A percentile compares a stretch with the other conserved stretches of the same genome.
Evolutionary conservation across 2,329 filamentous ascomycete genomes (phyloP).

Genomic region (Pseudogymnoascus sp.): DNA sequence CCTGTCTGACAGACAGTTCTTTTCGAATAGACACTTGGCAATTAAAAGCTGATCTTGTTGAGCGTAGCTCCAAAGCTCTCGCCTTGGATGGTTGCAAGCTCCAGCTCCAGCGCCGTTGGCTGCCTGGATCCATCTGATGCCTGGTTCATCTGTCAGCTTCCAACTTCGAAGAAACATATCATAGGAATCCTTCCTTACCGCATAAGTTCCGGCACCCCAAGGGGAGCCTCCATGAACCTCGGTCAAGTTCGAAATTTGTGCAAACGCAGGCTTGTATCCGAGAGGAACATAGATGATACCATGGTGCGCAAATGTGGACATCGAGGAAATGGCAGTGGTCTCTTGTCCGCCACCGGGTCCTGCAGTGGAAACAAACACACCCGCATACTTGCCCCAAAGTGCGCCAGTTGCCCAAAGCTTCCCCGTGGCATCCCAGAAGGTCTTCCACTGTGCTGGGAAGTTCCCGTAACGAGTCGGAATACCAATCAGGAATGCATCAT

Average conservation of each 20-base stretch:
- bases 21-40: neutral
- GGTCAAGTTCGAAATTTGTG: conserved; percentile 57
- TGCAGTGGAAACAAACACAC: conserved; percentile 83
- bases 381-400: conserved; percentile 82
- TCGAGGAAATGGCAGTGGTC: conserved; percentile 68
- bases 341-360: conserved; percentile 87
- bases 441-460: conserved; percentile 94
- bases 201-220: conserved; percentile 92
- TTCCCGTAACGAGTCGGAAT: conserved; percentile 96
- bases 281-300: conserved; percentile 95
- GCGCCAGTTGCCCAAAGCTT: conserved; percentile 68
- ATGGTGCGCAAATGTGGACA: conserved; percentile 87
- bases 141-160: conserved; percentile 27
- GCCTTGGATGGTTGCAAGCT: conserved; percentile 76
- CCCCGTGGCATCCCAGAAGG: conserved; percentile 83
- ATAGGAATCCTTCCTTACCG: conserved; percentile 39
- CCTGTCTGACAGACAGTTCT: neutral
- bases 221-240: conserved; percentile 82
- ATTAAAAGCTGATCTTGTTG: conserved; percentile 53
- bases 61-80: conserved; percentile 74
- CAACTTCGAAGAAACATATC: neutral
- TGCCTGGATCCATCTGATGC: conserved; percentile 72
- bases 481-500: conserved; percentile 86
- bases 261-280: conserved; percentile 78
- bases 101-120: conserved; percentile 66